A percentile compares a stretch with the other conserved stretches of the same genome.
Conservation (phyloP, 371 early-diverging fungal genomes). For the Lichtheimia hyalospora region DNA sequence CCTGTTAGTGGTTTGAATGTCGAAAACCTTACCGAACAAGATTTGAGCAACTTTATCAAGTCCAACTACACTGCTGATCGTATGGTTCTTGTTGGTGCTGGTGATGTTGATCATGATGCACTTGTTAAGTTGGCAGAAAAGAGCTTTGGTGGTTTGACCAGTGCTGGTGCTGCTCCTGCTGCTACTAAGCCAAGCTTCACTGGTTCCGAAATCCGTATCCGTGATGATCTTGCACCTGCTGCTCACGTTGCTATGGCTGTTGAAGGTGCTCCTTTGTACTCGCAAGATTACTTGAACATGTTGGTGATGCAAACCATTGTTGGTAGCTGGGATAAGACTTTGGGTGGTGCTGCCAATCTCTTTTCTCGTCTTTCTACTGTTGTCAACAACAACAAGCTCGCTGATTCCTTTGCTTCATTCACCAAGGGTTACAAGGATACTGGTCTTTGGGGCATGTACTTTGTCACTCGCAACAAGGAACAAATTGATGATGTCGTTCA, state of each 20-base stretch:
- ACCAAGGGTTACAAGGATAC: slow-evolving; percentile 95
- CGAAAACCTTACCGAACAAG: slow-evolving; percentile 73
- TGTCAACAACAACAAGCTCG: slow-evolving; percentile 77
- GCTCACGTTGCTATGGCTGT: slow-evolving; percentile 94
- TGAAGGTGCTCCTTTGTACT: slow-evolving; percentile 87
- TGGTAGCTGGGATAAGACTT: slow-evolving; percentile 89
- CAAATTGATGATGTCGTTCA: slow-evolving; percentile 85
- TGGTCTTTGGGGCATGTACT: slow-evolving; percentile 93
- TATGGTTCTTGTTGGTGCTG: slow-evolving; percentile 90
- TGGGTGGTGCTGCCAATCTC: slow-evolving; percentile 80
- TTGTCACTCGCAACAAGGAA: slow-evolving; percentile 73
- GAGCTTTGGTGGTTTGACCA: slow-evolving; percentile 67
- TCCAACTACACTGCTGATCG: slow-evolving; percentile 89
- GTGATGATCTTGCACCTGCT: slow-evolving; percentile 86
- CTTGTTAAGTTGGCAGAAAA: slow-evolving; percentile 87
- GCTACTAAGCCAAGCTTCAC: slow-evolving; percentile 64
- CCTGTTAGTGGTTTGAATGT: slow-evolving; percentile 93
- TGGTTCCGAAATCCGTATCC: slow-evolving; percentile 90
- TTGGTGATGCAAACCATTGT: slow-evolving; percentile 87
- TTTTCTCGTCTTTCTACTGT: slow-evolving; percentile 82
- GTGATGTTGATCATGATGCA: slow-evolving; percentile 89
- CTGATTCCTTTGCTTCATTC: slow-evolving; percentile 94
- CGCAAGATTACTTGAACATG: slow-evolving; percentile 90
- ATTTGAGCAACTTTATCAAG: slow-evolving; percentile 79
- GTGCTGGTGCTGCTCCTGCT: slow-evolving; percentile 8